Percentiles rank a stretch among this genome's conserved stretches.
These are phyloP conservation scores for Aspergillus terreus DNA, from an alignment of 2,329 filamentous ascomycete genomes.

Conservation along the genomic window DNA sequence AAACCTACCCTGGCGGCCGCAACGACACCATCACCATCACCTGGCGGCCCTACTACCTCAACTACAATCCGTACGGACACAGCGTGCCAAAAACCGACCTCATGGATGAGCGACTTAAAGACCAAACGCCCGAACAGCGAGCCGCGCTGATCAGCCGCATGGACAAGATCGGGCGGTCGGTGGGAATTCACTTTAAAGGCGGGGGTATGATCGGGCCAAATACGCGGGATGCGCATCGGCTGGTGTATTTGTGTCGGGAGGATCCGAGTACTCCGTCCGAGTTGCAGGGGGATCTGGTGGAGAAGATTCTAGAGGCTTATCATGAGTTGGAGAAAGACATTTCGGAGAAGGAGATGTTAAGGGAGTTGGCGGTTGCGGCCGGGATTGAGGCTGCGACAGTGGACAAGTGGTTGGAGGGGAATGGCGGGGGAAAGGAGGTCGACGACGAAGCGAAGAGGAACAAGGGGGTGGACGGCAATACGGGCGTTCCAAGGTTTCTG, in stretches of 20 bases:
- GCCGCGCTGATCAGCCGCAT: constrained; percentile 22
- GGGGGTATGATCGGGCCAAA: constrained; percentile 30
- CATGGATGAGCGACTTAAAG: constrained; percentile 19
- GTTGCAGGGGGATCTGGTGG: constrained; percentile 18
- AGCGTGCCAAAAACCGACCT: constrained; percentile 5
- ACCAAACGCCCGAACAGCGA: constrained; percentile 23
- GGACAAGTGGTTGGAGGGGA: constrained; percentile 8
- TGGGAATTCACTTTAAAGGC: constrained; percentile 34
- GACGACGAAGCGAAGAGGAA: constrained; percentile 33
- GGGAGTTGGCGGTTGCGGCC: constrained; percentile 16
- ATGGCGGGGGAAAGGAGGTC: constrained; percentile 33
- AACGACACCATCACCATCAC: constrained; percentile 33
- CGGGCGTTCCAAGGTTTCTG: constrained; percentile 10
- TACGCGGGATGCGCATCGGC: constrained; percentile 33
- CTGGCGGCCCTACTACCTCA: constrained; percentile 40
- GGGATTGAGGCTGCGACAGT: constrained; percentile 16
- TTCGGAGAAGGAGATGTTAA: constrained; percentile 19
- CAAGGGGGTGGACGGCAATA: constrained; percentile 5
- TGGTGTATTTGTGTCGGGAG: constrained; percentile 23
- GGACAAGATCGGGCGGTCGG: constrained; percentile 21
- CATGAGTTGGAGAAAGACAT: constrained; percentile 32
- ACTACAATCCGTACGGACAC: constrained; percentile 14
- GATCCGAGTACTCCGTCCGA: constrained; percentile 4
- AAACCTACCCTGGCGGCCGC: constrained; percentile 37
- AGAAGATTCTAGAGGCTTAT: constrained; percentile 25